These are phyloP conservation scores for Mycosphaerella sp. DNA, from an alignment of 2,329 filamentous ascomycete genomes.

Conservation along the genomic window DNA sequence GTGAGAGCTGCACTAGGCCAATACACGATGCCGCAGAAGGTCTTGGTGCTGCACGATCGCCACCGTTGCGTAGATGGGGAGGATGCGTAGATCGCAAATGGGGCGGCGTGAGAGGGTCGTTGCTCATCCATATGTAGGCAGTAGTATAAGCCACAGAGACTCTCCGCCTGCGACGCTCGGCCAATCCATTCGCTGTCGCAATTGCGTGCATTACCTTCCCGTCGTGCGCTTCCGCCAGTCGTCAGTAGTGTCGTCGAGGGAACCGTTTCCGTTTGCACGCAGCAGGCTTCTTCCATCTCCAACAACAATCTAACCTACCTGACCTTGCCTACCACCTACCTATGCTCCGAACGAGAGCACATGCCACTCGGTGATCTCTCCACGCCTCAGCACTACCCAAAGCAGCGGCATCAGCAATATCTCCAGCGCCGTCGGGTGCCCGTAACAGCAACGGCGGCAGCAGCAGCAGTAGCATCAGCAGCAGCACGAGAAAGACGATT, in stretches of 20 bases:
- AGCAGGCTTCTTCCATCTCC: neutral
- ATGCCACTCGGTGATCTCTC: too few species aligned
- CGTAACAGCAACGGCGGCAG: neutral
- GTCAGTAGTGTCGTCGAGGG: constrained; percentile 1
- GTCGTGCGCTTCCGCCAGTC: constrained; percentile 6
- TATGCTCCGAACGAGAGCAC: too few species aligned
- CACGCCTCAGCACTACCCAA: too few species aligned
- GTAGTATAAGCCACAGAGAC: constrained; percentile 15
- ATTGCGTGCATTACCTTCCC: constrained; percentile 15
- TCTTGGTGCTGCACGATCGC: constrained; percentile 11
- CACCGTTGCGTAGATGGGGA: constrained; percentile 3
- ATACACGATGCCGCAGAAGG: constrained; percentile 6
- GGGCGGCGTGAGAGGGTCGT: constrained; percentile 5
- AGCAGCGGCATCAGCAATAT: too few species aligned
- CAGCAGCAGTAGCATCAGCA: neutral
- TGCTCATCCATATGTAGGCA: neutral
- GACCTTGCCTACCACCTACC: too few species aligned
- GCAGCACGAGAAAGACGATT: constrained; percentile 1
- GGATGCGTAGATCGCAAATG: constrained; percentile 17
- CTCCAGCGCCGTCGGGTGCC: neutral
- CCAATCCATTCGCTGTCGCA: constrained; percentile 16
- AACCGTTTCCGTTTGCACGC: neutral
- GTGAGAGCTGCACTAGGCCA: constrained; percentile 6
- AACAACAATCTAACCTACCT: neutral
- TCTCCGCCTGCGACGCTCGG: constrained; percentile 10